Evolutionary conservation across 768 basidiomycete genomes (phyloP).

Genomic region (Tulasnella sp.): DNA sequence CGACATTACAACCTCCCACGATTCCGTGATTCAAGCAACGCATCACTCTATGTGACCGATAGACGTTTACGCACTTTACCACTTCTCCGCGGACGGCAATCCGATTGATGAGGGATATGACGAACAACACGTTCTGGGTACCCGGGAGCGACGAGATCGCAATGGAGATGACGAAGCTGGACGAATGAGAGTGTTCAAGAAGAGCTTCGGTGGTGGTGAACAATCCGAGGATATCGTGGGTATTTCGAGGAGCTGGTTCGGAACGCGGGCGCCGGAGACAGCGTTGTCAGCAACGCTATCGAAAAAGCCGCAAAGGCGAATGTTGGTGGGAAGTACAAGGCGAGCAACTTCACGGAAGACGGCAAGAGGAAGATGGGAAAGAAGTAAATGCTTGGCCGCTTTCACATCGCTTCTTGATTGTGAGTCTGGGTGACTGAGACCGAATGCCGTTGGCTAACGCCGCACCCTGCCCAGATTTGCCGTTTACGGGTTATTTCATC

Average conservation of each 20-base stretch:
- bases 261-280: not conserved
- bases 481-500: not conserved
- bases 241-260: slow-evolving; percentile 9
- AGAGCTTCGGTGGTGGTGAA: slow-evolving; percentile 55
- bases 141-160: slow-evolving; percentile 49
- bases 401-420: not conserved
- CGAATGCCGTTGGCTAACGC: not conserved
- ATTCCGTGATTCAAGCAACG: slow-evolving; percentile 83
- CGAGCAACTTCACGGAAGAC: not conserved
- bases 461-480: not conserved
- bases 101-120: slow-evolving; percentile 78
- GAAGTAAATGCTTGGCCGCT: not conserved
- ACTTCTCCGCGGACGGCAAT: slow-evolving; percentile 79
- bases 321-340: slow-evolving; percentile 15
- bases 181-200: slow-evolving; percentile 73
- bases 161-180: slow-evolving; percentile 72
- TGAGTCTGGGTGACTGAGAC: not conserved
- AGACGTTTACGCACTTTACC: slow-evolving; percentile 81
- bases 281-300: not conserved
- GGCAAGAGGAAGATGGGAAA: slow-evolving; percentile 18
- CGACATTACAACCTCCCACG: slow-evolving; percentile 72
- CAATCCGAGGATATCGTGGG: slow-evolving; percentile 40
- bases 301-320: slow-evolving; percentile 17
- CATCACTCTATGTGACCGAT: slow-evolving; percentile 83
- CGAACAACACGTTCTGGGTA: slow-evolving; percentile 86